Percentiles rank a stretch among this genome's conserved stretches.
These are phyloP conservation scores for Alternaria sp. DNA, from an alignment of 2,329 filamentous ascomycete genomes.

Conservation along the genomic window DNA sequence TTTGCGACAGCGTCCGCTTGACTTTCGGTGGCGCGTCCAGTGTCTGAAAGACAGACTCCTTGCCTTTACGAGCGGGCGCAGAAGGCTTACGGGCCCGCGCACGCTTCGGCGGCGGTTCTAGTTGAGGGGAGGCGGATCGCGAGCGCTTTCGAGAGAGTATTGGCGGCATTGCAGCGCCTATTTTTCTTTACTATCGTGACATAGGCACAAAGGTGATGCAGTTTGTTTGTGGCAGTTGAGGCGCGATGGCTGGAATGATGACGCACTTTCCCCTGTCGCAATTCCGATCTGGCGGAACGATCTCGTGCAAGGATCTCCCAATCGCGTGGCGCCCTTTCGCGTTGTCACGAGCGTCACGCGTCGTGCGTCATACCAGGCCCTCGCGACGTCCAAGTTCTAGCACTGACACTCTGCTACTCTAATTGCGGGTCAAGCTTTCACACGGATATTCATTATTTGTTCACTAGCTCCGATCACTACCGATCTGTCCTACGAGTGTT, in stretches of 20 bases:
- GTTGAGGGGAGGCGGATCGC: constrained; percentile 58
- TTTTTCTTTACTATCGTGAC: background rate
- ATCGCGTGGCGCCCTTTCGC: constrained; percentile 27
- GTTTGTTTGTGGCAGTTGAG: background rate
- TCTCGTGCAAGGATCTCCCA: constrained; percentile 23
- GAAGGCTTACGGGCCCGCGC: constrained; percentile 26
- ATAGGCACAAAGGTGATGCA: background rate
- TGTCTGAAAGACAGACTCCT: constrained; percentile 56
- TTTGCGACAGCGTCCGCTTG: constrained; percentile 43
- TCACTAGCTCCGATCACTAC: background rate
- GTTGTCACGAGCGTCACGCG: constrained; percentile 23
- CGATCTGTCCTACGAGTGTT: background rate
- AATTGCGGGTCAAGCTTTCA: background rate
- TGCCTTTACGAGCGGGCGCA: constrained; percentile 36
- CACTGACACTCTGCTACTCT: background rate
- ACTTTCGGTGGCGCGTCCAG: constrained; percentile 53
- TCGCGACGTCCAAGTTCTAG: background rate
- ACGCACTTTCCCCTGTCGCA: constrained; percentile 31
- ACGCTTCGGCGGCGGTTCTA: constrained; percentile 44
- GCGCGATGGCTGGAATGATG: constrained; percentile 29
- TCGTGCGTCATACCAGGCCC: background rate
- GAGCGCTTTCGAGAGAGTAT: constrained; percentile 72
- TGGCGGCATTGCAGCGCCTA: constrained; percentile 67
- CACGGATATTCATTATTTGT: background rate
- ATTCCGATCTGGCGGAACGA: constrained; percentile 30